These are phyloP conservation scores for Leptodermis oblonga DNA, from an alignment of 257 asterid genomes.

Conservation along the genomic window DNA sequence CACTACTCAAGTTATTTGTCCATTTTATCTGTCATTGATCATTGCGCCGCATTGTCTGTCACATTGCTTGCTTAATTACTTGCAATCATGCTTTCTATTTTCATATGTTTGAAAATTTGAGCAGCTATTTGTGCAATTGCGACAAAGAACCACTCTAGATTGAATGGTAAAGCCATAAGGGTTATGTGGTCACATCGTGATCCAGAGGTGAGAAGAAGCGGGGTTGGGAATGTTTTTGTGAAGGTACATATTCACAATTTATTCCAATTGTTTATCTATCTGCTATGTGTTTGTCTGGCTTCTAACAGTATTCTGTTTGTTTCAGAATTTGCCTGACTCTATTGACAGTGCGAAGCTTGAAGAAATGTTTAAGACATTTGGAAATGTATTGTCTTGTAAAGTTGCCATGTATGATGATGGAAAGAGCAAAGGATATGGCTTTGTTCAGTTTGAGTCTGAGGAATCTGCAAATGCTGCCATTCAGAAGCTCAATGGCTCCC, in stretches of 20 bases:
- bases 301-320: not conserved
- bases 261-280: not conserved
- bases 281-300: not conserved
- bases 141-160: conserved; percentile 34
- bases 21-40: not conserved
- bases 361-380: conserved; percentile 34
- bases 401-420: conserved; percentile 37
- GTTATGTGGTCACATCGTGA: conserved; percentile 50
- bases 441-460: conserved; percentile 45
- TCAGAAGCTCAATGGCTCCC: conserved; percentile 37
- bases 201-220: conserved; percentile 41
- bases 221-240: conserved; percentile 50
- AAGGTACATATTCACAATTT: conserved; percentile 35
- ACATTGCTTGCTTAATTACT: not conserved
- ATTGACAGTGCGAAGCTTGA: conserved; percentile 36
- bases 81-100: not conserved
- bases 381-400: conserved; percentile 37
- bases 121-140: conserved; percentile 33
- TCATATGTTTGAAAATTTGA: not conserved
- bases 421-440: conserved; percentile 61
- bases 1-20: not conserved
- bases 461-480: conserved; percentile 49
- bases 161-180: conserved; percentile 52
- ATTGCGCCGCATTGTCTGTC: not conserved
- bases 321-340: conserved; percentile 35